Evolutionary conservation across 192 early-diverging fungal genomes (phyloP), one percentile per base, ranked within the genome.

Genomic region (Coemansia sp.): DNA sequence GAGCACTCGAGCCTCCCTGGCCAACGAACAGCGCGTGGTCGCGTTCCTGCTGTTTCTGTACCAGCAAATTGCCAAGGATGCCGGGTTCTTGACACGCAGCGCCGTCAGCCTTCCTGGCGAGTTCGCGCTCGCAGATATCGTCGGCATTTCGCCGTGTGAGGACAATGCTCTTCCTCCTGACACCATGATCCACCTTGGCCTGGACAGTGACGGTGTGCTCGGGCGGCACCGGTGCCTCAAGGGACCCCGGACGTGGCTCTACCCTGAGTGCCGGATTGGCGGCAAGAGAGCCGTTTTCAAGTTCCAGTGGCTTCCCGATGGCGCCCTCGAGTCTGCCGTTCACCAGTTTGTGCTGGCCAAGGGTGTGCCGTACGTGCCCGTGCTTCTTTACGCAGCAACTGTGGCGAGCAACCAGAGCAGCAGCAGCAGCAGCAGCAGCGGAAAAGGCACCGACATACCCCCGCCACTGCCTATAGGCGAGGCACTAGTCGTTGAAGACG

Each of bases 181-280:
- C 12, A 26, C 23, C 1, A 12, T 6, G 6, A 23, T 51, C 5
- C 5, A 7, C 23, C 20, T 51, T 8, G 48, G 10, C 8, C 7
- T 12, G 26, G 4, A 6, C 1, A 35, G 16, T 2, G 43, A 30
- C 2, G 58, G 13, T 42, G 21, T 60, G 16, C 9, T 26, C 13
- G 51, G 51, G 20, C 42, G 59, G 26, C 42, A 61, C 29, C 1
- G 43, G 12, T 9, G 9, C 9, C 59, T 61, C 3, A 23, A 23
- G 16, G 59, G 59, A 25, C 43, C 13, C 18, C 59, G 59, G 13
- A 45, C 59, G 10, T 61, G 59, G 59, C 13, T 29, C 16, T 61
- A 61, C 13, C 29, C 55, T 12, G n/a, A n/a, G 13, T n/a, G 42
- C 25, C 3, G 28, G 23, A 21, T 28, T 59, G 59, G 25, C 23